Evolutionary conservation across 257 asterid species (phyloP).

Genomic region (Gentiana macrophylla): DNA sequence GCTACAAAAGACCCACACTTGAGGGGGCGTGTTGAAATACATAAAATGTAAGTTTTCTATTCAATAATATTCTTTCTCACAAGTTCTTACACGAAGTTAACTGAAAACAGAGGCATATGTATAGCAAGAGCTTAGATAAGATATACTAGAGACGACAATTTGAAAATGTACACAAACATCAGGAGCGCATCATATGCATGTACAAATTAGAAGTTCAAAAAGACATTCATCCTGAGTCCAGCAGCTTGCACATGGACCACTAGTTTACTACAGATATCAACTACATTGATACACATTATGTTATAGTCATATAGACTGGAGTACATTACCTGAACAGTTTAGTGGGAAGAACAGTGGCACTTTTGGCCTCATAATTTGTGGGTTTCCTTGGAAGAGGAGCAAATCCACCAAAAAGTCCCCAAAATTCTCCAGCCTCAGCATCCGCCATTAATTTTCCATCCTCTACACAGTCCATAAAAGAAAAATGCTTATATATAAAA

Average conservation of each 20-base stretch:
- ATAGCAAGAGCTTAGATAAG: neutral
- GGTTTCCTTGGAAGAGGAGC: constrained; percentile 82
- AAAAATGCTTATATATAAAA: too few species aligned
- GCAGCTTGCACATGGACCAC: neutral
- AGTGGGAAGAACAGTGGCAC: constrained; percentile 26
- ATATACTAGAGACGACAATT: neutral
- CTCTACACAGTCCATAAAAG: constrained; percentile 28
- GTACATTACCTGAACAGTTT: constrained; percentile 62
- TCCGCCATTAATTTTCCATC: constrained; percentile 84
- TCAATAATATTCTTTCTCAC: neutral
- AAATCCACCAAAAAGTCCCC: constrained; percentile 88
- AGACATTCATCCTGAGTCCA: too few species aligned
- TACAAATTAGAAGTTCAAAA: too few species aligned
- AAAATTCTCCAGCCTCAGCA: constrained; percentile 79
- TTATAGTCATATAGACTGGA: constrained; percentile 3
- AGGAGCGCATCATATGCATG: too few species aligned
- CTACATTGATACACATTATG: neutral
- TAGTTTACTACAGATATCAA: neutral
- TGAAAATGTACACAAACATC: neutral
- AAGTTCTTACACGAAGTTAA: neutral
- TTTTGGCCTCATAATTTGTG: constrained; percentile 13
- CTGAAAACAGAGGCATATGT: neutral
- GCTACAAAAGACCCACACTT: too few species aligned
- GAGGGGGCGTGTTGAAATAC: too few species aligned
- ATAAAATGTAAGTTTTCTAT: neutral